Evolutionary conservation across 495 filamentous ascomycete species (phyloP).

Genomic region (Melanomma pulvis-pyrius): DNA sequence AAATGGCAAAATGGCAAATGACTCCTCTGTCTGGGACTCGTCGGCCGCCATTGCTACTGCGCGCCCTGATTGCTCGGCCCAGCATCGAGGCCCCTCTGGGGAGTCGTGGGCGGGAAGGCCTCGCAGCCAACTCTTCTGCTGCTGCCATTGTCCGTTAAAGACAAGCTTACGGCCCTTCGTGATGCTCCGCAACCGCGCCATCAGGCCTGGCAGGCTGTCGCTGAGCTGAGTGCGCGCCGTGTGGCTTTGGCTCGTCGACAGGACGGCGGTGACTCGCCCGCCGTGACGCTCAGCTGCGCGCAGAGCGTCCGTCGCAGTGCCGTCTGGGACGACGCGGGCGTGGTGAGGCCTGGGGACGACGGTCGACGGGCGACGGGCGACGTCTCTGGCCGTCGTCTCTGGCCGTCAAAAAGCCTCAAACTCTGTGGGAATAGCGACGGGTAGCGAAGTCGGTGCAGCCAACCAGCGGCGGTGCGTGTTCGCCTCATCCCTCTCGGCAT

Average conservation of each 20-base stretch:
- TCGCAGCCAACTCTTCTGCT: conserved; percentile 19
- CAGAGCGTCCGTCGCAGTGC: not conserved
- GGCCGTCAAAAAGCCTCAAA: not conserved
- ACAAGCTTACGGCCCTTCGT: conserved; percentile 27
- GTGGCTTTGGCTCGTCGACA: conserved; percentile 17
- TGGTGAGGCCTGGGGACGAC: not conserved
- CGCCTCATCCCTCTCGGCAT: not conserved
- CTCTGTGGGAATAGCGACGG: conserved; percentile 3
- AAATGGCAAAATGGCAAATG: conserved; percentile 13
- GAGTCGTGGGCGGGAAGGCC: conserved; percentile 6
- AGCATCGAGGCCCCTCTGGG: not conserved
- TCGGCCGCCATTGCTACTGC: conserved; percentile 15
- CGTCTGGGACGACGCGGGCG: not conserved
- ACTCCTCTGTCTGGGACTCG: conserved; percentile 18
- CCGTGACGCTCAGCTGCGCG: conserved; percentile 22
- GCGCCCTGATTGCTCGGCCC: conserved; percentile 14
- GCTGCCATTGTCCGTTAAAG: conserved; percentile 31
- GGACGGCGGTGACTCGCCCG: conserved; percentile 16
- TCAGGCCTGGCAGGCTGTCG: conserved; percentile 1
- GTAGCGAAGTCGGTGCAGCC: conserved; percentile 24
- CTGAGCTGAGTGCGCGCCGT: conserved; percentile 12
- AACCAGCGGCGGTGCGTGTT: conserved; percentile 1
- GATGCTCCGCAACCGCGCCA: not conserved
- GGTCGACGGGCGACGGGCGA: too few species aligned
- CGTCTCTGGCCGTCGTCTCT: not conserved